These are phyloP conservation scores for Kalmanozyma brasiliensis DNA, from an alignment of 1,284 basidiomycete species.

Conservation along the genomic window DNA sequence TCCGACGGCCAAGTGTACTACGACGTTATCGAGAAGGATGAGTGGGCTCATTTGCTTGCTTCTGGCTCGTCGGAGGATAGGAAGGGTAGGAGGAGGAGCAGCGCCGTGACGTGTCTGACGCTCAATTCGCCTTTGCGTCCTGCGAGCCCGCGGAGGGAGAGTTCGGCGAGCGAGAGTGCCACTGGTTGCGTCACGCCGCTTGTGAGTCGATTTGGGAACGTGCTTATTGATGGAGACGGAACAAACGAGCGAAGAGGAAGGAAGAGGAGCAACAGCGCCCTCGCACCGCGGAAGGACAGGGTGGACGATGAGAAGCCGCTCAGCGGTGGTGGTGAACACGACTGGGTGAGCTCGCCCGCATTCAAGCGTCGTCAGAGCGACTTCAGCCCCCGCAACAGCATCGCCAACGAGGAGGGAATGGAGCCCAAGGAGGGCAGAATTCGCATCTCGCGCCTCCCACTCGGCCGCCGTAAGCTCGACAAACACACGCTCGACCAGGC, in stretches of 20 bases:
- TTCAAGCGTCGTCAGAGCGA: slow-evolving; percentile 29
- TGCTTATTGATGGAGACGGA: slow-evolving; percentile 1
- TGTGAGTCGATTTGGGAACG: slow-evolving; percentile 1
- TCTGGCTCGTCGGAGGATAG: slow-evolving; percentile 1
- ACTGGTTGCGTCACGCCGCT: slow-evolving; percentile 6
- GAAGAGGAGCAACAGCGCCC: slow-evolving; percentile 21
- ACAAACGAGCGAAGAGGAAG: slow-evolving; percentile 17
- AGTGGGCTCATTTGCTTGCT: slow-evolving; percentile 30
- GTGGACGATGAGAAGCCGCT: slow-evolving; percentile 12
- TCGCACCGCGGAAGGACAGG: not conserved
- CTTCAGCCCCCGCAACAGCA: slow-evolving; percentile 1
- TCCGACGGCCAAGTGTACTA: slow-evolving; percentile 45
- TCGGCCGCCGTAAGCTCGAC: slow-evolving; percentile 11
- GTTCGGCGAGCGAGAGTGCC: slow-evolving; percentile 1
- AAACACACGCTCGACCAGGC: slow-evolving; percentile 19
- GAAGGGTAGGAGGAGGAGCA: slow-evolving; percentile 11
- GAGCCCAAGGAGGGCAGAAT: slow-evolving; percentile 8
- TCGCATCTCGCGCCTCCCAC: slow-evolving; percentile 21
- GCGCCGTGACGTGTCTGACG: slow-evolving; percentile 17
- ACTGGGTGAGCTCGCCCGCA: slow-evolving; percentile 1
- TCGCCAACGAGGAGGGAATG: not conserved
- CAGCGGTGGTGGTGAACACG: not conserved
- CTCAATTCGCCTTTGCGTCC: slow-evolving; percentile 15
- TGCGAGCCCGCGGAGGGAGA: not conserved
- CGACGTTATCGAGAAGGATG: slow-evolving; percentile 42